Conservation (phyloP, 805 yeast species). For the Barnettozyma vustinii region DNA sequence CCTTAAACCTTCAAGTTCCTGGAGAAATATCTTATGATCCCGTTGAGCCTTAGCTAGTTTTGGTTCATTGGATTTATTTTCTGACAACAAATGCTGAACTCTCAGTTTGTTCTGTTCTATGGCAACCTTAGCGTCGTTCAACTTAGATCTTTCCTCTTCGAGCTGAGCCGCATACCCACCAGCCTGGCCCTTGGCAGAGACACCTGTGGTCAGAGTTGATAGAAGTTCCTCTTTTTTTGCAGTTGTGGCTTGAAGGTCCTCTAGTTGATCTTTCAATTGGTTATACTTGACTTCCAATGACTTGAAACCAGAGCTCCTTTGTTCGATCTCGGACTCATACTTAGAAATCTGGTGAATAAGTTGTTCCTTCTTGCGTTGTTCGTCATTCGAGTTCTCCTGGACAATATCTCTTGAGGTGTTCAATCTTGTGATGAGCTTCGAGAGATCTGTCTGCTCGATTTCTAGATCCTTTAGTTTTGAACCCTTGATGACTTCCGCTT, state of each 20-base stretch:
- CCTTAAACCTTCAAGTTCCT: constrained; percentile 40
- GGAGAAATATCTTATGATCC: constrained; percentile 38
- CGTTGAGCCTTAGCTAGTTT: constrained; percentile 48
- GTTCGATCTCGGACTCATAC: constrained; percentile 29
- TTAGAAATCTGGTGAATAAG: constrained; percentile 31
- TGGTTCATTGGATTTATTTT: constrained; percentile 39
- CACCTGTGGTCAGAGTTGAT: constrained; percentile 80
- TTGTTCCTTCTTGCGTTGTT: constrained; percentile 31
- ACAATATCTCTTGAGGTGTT: constrained; percentile 59
- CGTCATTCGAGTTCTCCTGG: constrained; percentile 53
- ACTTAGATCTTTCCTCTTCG: constrained; percentile 50
- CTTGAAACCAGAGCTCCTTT: constrained; percentile 34
- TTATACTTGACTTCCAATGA: constrained; percentile 41
- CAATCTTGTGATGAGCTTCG: constrained; percentile 63
- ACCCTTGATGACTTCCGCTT: constrained; percentile 54
- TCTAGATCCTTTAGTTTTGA: constrained; percentile 58
- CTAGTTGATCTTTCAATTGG: constrained; percentile 38
- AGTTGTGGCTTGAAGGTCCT: constrained; percentile 40
- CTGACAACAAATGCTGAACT: constrained; percentile 50
- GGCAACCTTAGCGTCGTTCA: constrained; percentile 47
- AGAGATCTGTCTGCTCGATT: constrained; percentile 43
- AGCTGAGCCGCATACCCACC: constrained; percentile 77
- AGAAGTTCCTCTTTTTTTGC: constrained; percentile 69
- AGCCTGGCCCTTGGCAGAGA: constrained; percentile 72
- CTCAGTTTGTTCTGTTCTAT: constrained; percentile 58